phyloP scores from a whole-genome alignment of 73 alveolate species.

The Stentor roeselii region DNA sequence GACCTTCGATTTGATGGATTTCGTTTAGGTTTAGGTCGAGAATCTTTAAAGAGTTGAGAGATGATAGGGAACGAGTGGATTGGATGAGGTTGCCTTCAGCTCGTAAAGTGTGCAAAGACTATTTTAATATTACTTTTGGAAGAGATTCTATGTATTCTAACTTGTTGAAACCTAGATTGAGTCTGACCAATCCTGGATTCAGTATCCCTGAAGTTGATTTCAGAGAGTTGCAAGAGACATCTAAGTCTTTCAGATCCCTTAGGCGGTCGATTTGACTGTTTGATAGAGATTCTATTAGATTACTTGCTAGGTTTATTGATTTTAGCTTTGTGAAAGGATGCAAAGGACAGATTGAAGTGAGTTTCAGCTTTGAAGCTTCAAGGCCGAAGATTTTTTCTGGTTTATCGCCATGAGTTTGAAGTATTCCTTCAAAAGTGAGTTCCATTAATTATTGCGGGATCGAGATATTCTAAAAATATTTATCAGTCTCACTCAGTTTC shows the following conservation, averaged over 20 bases:
- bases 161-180: not conserved
- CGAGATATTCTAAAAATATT: not conserved
- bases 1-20: not conserved
- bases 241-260: constrained; percentile 6
- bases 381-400: constrained; percentile 11
- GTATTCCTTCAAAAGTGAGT: not conserved
- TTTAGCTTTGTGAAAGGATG: not conserved
- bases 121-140: not conserved
- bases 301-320: not conserved
- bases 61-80: not conserved
- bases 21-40: not conserved
- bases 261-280: not conserved
- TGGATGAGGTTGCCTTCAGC: constrained; percentile 10
- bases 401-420: not conserved
- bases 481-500: not conserved
- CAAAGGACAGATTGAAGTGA: not conserved
- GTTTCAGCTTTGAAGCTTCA: not conserved
- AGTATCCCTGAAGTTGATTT: not conserved
- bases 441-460: too few relatives aligned
- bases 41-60: not conserved
- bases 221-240: constrained; percentile 5
- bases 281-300: not conserved
- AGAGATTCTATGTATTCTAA: not conserved
- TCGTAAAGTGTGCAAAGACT: not conserved
- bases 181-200: not conserved